Evolutionary conservation across 73 alveolate species (phyloP), one percentile per base, ranked within the genome.

Genomic region (Uronychia setigera): DNA sequence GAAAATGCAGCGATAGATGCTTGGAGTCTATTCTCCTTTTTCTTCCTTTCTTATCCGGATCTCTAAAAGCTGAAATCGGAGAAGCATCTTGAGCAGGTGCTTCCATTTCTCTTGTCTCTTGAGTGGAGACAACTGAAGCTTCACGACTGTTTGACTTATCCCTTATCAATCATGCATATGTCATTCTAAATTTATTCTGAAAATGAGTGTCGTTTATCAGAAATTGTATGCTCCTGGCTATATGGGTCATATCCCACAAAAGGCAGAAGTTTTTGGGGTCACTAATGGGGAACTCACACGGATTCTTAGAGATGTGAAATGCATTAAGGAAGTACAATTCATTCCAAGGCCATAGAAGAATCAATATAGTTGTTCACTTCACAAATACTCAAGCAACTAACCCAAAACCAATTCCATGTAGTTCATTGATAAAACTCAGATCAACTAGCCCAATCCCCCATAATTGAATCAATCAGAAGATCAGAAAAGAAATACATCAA

Each of bases 161-260:
- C n/a, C n/a, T n/a, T n/a, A n/a, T n/a, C n/a, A n/a, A n/a, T n/a
- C n/a, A n/a, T n/a, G n/a, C n/a, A n/a, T n/a, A n/a, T n/a, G n/a
- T n/a, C n/a, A n/a, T n/a, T n/a, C n/a, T n/a, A n/a, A n/a, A n/a
- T n/a, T n/a, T n/a, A n/a, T n/a, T n/a, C n/a, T n/a, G n/a, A n/a
- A n/a, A n/a, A n/a, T n/a, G 67, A 46, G 67, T 46, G 67, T 46
- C 19, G 67, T 46, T 46, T 46, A 46, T 19, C 67, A 67, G 30
- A 90, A 90, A 57, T 82, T 76, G 59, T 90, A 90, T 74, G 35
- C 83, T 35, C 95, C 95, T 33, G 95, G 95, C 30, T 90, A 90
- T 77, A 85, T 91, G 28, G 95, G 95, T n/a, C 92, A 85, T 76
- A 91, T 90, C 1, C 95, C 95, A 25, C 77, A 81, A 30, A 90